phyloP scores from a whole-genome alignment of 2,329 filamentous ascomycete species.

The Claviceps sp. region DNA sequence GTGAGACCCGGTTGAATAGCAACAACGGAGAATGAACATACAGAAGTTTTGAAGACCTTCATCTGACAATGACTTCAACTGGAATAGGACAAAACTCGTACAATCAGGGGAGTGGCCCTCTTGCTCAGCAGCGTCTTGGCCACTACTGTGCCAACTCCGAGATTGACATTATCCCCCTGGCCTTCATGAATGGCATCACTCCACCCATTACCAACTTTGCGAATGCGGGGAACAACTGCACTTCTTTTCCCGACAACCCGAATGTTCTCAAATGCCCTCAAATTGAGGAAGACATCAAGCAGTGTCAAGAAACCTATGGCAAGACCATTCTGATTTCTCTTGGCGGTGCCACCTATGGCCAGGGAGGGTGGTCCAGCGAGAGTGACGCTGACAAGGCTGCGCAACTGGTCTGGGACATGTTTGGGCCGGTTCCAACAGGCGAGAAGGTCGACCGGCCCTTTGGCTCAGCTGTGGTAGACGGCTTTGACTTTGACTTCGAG shows the following conservation, averaged over 20 bases:
- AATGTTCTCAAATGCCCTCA: conserved; percentile 41
- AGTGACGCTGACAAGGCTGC: conserved; percentile 41
- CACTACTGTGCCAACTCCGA: conserved; percentile 6
- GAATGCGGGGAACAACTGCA: conserved; percentile 47
- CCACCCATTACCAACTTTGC: conserved; percentile 48
- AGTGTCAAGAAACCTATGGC: conserved; percentile 46
- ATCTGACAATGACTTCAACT: not conserved
- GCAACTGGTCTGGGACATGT: conserved; percentile 54
- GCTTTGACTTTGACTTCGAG: conserved; percentile 69
- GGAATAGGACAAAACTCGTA: conserved; percentile 45
- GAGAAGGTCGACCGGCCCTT: conserved; percentile 39
- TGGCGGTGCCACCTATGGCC: conserved; percentile 55
- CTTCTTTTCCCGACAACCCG: conserved; percentile 30
- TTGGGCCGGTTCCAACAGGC: conserved; percentile 40
- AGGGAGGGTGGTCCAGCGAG: conserved; percentile 49
- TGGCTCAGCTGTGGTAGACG: conserved; percentile 45
- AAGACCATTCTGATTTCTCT: conserved; percentile 64
- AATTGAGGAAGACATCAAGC: conserved; percentile 42
- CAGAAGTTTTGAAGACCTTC: not conserved
- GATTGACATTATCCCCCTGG: conserved; percentile 41
- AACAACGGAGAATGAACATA: not conserved
- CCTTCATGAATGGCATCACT: conserved; percentile 47
- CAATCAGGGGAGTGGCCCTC: conserved; percentile 16
- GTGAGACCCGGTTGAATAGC: conserved; percentile 1
- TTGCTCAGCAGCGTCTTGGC: conserved; percentile 7